Conservation (phyloP, 768 basidiomycete genomes). For the Hysterangium stoloniferum region DNA sequence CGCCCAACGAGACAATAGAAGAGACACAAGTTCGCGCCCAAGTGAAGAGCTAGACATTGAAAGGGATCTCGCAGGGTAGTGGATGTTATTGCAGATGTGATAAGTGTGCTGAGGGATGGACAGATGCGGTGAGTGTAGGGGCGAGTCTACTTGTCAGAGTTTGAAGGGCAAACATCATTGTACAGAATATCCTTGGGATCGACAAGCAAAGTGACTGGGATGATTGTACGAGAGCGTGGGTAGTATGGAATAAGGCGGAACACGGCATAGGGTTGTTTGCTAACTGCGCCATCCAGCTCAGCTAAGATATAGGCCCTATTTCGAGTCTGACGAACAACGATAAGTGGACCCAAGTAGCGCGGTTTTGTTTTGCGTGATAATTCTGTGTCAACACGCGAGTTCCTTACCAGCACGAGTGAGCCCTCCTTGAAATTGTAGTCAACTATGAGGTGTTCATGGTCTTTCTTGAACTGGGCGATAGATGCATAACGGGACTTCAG, state of each 20-base stretch:
- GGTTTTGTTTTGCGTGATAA: slow-evolving; percentile 12
- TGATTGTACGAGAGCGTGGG: slow-evolving; percentile 1
- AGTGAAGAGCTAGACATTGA: no score
- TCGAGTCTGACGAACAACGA: slow-evolving; percentile 2
- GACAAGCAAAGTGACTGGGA: neutral
- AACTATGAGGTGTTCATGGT: slow-evolving; percentile 3
- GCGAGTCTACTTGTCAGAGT: no score
- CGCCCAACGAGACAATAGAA: no score
- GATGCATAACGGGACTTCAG: neutral
- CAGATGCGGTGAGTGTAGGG: no score
- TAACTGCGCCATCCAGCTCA: slow-evolving; percentile 13
- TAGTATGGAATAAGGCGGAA: slow-evolving; percentile 17
- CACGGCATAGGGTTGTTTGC: slow-evolving; percentile 6
- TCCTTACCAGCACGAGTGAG: slow-evolving; percentile 5
- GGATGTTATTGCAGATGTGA: no score
- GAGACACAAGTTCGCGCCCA: no score
- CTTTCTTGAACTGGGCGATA: slow-evolving; percentile 15
- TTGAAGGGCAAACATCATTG: no score
- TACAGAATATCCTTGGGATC: neutral
- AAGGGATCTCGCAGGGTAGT: no score
- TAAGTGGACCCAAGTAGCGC: slow-evolving; percentile 3
- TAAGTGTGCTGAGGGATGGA: no score
- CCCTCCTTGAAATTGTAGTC: slow-evolving; percentile 5
- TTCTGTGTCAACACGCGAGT: slow-evolving; percentile 7
- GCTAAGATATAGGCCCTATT: slow-evolving; percentile 13